Percentiles rank a stretch among this genome's conserved stretches.
Evolutionary conservation across 2,329 filamentous ascomycete genomes (phyloP).

Genomic region (Pseudonectria foliicola): DNA sequence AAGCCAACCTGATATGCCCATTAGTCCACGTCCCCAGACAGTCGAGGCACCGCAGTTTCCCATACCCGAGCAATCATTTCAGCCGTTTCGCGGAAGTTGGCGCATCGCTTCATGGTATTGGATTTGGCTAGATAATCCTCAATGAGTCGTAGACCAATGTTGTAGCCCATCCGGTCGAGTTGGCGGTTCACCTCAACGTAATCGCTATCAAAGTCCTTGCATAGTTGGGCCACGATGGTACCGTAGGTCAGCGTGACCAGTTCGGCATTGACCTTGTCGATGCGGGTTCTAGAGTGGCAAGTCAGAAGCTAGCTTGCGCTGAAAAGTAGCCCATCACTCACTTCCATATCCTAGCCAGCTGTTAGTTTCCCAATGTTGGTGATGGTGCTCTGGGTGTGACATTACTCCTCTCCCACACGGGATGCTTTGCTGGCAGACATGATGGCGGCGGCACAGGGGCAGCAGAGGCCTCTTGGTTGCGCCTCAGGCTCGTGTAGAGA

Average conservation of each 20-base stretch:
- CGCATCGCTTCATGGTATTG: slow-evolving; percentile 78
- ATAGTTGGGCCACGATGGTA: slow-evolving; percentile 92
- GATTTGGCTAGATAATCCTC: slow-evolving; percentile 98
- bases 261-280: slow-evolving; percentile 98
- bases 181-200: slow-evolving; percentile 96
- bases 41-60: background rate
- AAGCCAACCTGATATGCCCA: slow-evolving; percentile 68
- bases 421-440: slow-evolving; percentile 57
- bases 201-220: slow-evolving; percentile 91
- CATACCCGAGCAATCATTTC: slow-evolving; percentile 89
- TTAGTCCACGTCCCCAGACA: slow-evolving; percentile 9
- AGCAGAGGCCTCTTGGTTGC: background rate
- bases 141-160: slow-evolving; percentile 90
- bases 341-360: slow-evolving; percentile 77
- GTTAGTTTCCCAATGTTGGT: slow-evolving; percentile 15
- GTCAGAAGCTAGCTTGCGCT: slow-evolving; percentile 8
- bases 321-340: slow-evolving; percentile 42
- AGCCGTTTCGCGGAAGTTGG: slow-evolving; percentile 90
- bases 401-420: slow-evolving; percentile 56
- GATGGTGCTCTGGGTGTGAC: slow-evolving; percentile 14
- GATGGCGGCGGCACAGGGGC: slow-evolving; percentile 11
- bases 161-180: slow-evolving; percentile 98
- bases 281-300: slow-evolving; percentile 60
- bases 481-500: background rate
- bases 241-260: slow-evolving; percentile 96